These are phyloP conservation scores for Penicillium arizonense DNA, from an alignment of 495 filamentous ascomycete genomes.

Conservation along the genomic window DNA sequence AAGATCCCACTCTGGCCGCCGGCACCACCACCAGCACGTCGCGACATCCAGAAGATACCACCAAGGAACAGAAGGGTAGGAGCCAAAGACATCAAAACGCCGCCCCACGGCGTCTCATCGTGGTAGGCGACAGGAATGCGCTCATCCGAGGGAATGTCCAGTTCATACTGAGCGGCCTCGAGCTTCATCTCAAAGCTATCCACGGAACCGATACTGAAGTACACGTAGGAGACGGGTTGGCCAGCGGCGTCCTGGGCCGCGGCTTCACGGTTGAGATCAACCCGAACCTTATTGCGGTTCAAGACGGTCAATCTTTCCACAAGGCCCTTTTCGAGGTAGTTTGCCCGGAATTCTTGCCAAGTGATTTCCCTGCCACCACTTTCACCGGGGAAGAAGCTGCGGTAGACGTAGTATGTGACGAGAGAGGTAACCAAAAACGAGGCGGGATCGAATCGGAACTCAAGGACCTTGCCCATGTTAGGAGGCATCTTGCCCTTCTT, in stretches of 20 bases:
- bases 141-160: slow-evolving; percentile 78
- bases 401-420: slow-evolving; percentile 61
- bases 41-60: slow-evolving; percentile 68
- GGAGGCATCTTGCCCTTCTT: slow-evolving; percentile 19
- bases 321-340: slow-evolving; percentile 92
- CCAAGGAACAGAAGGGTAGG: slow-evolving; percentile 86
- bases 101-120: slow-evolving; percentile 66
- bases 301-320: slow-evolving; percentile 89
- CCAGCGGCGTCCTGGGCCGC: slow-evolving; percentile 70
- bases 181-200: slow-evolving; percentile 87
- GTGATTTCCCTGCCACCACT: slow-evolving; percentile 73
- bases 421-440: slow-evolving; percentile 56
- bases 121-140: slow-evolving; percentile 88
- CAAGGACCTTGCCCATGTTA: slow-evolving; percentile 31
- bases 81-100: slow-evolving; percentile 70
- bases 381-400: slow-evolving; percentile 63
- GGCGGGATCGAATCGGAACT: slow-evolving; percentile 55
- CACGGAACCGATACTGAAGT: slow-evolving; percentile 92
- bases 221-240: slow-evolving; percentile 74
- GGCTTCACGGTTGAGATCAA: slow-evolving; percentile 83
- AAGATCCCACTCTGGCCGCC: slow-evolving; percentile 81
- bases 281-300: slow-evolving; percentile 69
- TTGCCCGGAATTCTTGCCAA: slow-evolving; percentile 91
- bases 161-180: slow-evolving; percentile 81
- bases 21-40: slow-evolving; percentile 61